phyloP scores from a whole-genome alignment of 495 filamentous ascomycete genomes.

The Acidiella bohemica region DNA sequence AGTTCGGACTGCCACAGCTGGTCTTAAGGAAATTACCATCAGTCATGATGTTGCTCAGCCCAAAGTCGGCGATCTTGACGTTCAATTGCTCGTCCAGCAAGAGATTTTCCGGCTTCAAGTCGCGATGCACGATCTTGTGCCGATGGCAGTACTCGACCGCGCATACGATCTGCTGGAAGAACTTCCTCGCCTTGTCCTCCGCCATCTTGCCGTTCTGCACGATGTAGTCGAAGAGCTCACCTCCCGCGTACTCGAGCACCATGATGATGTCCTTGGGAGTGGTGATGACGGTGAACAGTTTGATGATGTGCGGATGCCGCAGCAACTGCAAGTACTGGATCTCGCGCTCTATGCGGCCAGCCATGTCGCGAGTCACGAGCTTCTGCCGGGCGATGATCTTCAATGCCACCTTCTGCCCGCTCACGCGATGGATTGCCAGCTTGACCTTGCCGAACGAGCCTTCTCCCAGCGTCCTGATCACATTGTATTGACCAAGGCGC shows the following conservation, averaged over 20 bases:
- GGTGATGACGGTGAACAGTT: conserved; percentile 95
- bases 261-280: conserved; percentile 90
- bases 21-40: conserved; percentile 98
- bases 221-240: conserved; percentile 94
- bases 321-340: conserved; percentile 95
- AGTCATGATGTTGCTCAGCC: conserved; percentile 98
- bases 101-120: conserved; percentile 94
- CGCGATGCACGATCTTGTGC: conserved; percentile 96
- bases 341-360: conserved; percentile 88
- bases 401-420: conserved; percentile 83
- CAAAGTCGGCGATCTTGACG: conserved; percentile 98
- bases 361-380: conserved; percentile 91
- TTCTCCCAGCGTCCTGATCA: conserved; percentile 83
- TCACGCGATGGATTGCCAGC: conserved; percentile 79
- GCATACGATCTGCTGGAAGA: conserved; percentile 99
- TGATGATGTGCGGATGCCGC: conserved; percentile 96
- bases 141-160: conserved; percentile 98
- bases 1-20: conserved; percentile 95
- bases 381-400: conserved; percentile 96
- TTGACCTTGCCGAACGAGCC: conserved; percentile 98
- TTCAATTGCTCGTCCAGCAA: conserved; percentile 87
- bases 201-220: conserved; percentile 79
- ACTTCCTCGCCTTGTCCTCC: conserved; percentile 80
- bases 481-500: conserved; percentile 78
- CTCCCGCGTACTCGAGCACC: conserved; percentile 95